Conservation (phyloP, 1,284 basidiomycete genomes). For the Cystobasidium sp. region DNA sequence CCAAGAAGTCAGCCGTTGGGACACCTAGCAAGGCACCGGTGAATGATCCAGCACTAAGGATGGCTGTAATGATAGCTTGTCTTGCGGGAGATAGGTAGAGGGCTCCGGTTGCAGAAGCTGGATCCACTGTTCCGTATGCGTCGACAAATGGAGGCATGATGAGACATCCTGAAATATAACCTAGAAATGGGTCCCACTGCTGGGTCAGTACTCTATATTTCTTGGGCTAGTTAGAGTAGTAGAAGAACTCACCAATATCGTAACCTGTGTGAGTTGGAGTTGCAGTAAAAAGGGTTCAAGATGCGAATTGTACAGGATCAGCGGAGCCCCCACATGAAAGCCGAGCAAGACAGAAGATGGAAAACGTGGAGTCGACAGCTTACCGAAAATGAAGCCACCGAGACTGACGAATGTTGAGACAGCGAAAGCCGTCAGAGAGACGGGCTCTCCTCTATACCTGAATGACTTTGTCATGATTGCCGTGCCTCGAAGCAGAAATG, state of each 20-base stretch:
- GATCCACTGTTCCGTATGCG: conserved; percentile 52
- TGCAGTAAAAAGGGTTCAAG: not conserved
- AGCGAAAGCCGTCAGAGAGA: conserved; percentile 29
- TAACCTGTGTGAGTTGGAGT: not conserved
- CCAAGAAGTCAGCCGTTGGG: conserved; percentile 36
- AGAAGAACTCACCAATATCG: conserved; percentile 4
- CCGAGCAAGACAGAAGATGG: not conserved
- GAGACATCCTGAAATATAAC: conserved; percentile 71
- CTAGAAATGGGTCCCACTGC: not conserved
- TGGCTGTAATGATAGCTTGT: conserved; percentile 65
- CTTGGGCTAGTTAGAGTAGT: not conserved
- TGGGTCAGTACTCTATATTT: not conserved
- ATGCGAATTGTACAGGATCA: not conserved
- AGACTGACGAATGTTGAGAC: conserved; percentile 28
- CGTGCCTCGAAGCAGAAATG: no score
- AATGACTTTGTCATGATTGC: conserved; percentile 21
- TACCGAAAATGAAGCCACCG: conserved; percentile 31
- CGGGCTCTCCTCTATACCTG: conserved; percentile 36
- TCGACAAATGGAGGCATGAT: conserved; percentile 77
- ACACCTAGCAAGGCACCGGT: conserved; percentile 66
- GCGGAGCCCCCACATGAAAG: not conserved
- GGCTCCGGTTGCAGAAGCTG: conserved; percentile 15
- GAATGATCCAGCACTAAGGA: conserved; percentile 71
- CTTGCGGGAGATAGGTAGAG: conserved; percentile 22
- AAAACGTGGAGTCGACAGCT: no score